phyloP scores from a whole-genome alignment of 1,139 yeast genomes.

The Yamadazyma songkhlaensis region DNA sequence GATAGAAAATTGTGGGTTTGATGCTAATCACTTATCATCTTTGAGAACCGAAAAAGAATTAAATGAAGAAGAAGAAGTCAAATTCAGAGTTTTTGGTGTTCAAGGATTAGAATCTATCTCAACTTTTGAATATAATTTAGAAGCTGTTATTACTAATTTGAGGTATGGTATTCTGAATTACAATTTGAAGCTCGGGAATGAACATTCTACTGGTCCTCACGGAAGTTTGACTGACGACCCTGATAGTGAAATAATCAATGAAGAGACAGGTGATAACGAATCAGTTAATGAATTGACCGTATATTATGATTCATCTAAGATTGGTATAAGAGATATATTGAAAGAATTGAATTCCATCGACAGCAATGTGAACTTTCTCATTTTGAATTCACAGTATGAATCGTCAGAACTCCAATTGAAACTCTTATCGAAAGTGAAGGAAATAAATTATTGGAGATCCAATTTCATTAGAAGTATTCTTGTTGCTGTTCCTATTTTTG shows the following conservation, averaged over 20 bases:
- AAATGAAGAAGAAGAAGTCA: constrained; percentile 22
- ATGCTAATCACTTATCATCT: constrained; percentile 36
- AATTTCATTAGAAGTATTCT: constrained; percentile 51
- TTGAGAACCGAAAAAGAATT: constrained; percentile 1
- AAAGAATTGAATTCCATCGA: constrained; percentile 33
- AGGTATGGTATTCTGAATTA: constrained; percentile 22
- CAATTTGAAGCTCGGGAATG: neutral
- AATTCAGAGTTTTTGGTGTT: constrained; percentile 32
- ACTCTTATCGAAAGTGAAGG: constrained; percentile 65
- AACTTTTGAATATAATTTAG: constrained; percentile 37
- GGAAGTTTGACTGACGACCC: too few relatives aligned
- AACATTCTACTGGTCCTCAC: too few relatives aligned
- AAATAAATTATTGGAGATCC: constrained; percentile 65
- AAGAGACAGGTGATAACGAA: neutral
- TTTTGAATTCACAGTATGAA: constrained; percentile 42
- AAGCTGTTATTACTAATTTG: constrained; percentile 33
- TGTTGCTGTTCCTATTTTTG: constrained; percentile 63
- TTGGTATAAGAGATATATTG: constrained; percentile 61
- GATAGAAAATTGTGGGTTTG: constrained; percentile 79
- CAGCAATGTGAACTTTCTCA: constrained; percentile 33
- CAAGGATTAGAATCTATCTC: constrained; percentile 9
- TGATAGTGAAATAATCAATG: constrained; percentile 7
- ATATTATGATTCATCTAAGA: constrained; percentile 36
- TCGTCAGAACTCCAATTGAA: constrained; percentile 62
- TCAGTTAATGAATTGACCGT: constrained; percentile 38